These are phyloP conservation scores for Suhomyces sp. DNA, from an alignment of 805 yeast genomes.

Conservation along the genomic window DNA sequence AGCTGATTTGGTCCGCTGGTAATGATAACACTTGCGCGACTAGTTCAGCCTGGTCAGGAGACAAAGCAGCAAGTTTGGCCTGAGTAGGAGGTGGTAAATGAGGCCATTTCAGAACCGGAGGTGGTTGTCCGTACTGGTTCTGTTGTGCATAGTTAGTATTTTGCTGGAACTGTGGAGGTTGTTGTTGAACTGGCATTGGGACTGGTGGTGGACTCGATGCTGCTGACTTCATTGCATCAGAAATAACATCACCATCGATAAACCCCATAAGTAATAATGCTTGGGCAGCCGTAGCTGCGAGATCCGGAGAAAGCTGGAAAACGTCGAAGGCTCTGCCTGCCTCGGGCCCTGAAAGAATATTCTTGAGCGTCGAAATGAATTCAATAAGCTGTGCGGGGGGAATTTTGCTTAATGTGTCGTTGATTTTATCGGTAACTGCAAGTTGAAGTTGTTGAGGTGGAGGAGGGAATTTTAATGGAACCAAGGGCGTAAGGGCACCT, in stretches of 20 bases:
- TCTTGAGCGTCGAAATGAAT: slow-evolving; percentile 63
- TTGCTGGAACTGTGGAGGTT: slow-evolving; percentile 8
- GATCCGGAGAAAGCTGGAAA: slow-evolving; percentile 50
- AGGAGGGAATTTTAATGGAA: slow-evolving; percentile 40
- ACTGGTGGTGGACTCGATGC: slow-evolving; percentile 17
- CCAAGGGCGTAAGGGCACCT: slow-evolving; percentile 1
- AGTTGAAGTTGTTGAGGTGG: slow-evolving; percentile 45
- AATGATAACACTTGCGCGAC: slow-evolving; percentile 54
- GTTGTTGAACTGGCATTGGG: slow-evolving; percentile 16
- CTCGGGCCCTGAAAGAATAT: slow-evolving; percentile 50
- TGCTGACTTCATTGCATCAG: slow-evolving; percentile 47
- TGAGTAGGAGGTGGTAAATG: slow-evolving; percentile 49
- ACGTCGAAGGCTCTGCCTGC: slow-evolving; percentile 53
- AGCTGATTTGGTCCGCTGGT: slow-evolving; percentile 48
- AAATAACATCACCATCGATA: slow-evolving; percentile 66
- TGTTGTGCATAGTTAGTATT: slow-evolving; percentile 1
- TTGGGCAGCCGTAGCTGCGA: slow-evolving; percentile 70
- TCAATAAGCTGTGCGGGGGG: slow-evolving; percentile 74
- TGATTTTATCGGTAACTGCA: slow-evolving; percentile 54
- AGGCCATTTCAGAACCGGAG: slow-evolving; percentile 34
- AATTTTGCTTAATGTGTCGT: slow-evolving; percentile 58
- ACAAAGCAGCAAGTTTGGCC: slow-evolving; percentile 49
- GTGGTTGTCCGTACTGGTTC: slow-evolving; percentile 3
- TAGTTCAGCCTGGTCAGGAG: slow-evolving; percentile 57
- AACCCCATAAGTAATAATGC: slow-evolving; percentile 76